Conservation (phyloP, 225 moss, liverwort and hornwort genomes). For the Thuidium tamariscinum region DNA sequence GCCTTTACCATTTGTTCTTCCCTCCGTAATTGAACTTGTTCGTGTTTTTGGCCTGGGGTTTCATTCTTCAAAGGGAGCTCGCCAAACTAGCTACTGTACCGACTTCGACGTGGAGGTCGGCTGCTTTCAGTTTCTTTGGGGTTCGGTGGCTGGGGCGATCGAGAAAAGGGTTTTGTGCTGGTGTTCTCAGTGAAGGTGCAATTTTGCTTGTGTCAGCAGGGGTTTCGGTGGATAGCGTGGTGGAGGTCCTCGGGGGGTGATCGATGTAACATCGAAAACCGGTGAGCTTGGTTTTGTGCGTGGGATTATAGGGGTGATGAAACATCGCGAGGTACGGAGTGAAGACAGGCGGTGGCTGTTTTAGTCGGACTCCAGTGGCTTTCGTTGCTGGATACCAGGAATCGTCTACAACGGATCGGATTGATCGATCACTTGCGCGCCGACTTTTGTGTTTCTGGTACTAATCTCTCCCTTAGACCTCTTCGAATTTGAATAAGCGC, state of each 20-base stretch:
- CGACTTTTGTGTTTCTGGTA: not conserved
- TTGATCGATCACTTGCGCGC: not conserved
- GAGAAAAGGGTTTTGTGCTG: not conserved
- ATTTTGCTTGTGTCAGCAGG: not conserved
- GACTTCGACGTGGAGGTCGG: not conserved
- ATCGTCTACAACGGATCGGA: not conserved
- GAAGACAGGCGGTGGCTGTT: not conserved
- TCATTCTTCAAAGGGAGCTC: too few relatives aligned
- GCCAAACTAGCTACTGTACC: not conserved
- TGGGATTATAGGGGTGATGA: not conserved
- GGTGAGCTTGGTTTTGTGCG: not conserved
- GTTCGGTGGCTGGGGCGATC: not conserved
- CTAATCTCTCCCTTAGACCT: not conserved
- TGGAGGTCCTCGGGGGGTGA: not conserved
- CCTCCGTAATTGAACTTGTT: not conserved
- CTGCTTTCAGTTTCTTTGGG: not conserved
- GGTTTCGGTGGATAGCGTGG: not conserved
- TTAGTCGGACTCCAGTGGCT: not conserved
- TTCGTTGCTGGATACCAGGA: not conserved
- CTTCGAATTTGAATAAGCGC: not conserved
- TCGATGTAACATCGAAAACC: not conserved
- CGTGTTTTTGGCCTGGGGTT: not conserved
- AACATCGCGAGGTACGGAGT: not conserved
- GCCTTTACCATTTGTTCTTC: too few relatives aligned
- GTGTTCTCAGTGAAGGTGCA: not conserved